A percentile compares a stretch with the other conserved stretches of the same genome.
These are phyloP conservation scores for Talaromyces sp. DNA, from an alignment of 2,329 filamentous ascomycete genomes.

Conservation along the genomic window DNA sequence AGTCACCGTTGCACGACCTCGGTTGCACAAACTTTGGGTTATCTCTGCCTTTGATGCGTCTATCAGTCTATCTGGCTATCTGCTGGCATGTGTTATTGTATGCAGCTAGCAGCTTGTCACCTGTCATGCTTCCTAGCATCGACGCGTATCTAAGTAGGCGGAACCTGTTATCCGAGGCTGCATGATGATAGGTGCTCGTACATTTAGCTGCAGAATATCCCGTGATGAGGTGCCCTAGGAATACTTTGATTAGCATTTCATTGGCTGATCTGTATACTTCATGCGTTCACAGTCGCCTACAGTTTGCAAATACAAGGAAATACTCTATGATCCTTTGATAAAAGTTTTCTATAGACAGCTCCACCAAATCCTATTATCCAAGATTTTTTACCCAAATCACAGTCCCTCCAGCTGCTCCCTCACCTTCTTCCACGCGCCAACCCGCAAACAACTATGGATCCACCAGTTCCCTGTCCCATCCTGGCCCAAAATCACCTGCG, in stretches of 20 bases:
- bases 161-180: not conserved
- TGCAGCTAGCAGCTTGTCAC: not conserved
- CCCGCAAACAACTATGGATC: conserved; percentile 17
- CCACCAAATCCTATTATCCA: not conserved
- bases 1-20: not conserved
- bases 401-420: conserved; percentile 7
- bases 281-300: not conserved
- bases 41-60: not conserved
- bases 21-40: not conserved
- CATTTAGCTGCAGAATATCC: not conserved
- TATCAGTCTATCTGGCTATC: too few species aligned
- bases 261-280: not conserved
- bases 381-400: too few species aligned
- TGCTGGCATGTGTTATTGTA: too few species aligned
- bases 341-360: too few species aligned
- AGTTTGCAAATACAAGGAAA: too few species aligned
- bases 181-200: not conserved
- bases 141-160: not conserved
- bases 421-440: conserved; percentile 18
- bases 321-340: too few species aligned
- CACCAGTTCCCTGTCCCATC: conserved; percentile 27
- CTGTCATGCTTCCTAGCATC: not conserved
- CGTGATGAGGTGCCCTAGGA: not conserved
- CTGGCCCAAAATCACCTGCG: conserved; percentile 23
- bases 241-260: not conserved